Base-by-base conservation (phyloP, 345 rosid species). In the Pugionium dolabratum region DNA sequence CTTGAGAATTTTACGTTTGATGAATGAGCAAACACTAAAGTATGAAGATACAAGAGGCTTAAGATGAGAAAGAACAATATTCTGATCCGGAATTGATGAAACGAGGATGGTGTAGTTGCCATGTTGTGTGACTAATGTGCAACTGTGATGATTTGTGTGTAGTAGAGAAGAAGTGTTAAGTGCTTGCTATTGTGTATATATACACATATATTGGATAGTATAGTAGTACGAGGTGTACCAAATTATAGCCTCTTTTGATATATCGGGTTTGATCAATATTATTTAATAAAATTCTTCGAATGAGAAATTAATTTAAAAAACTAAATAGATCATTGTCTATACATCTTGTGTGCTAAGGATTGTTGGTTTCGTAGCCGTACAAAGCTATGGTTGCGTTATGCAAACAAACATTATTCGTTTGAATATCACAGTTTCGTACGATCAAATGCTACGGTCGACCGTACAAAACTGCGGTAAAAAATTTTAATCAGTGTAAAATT, bases 1-100 rank as follows among this genome's bases (percentile, higher is more conserved):
- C 79, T 60, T 29, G 82, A 63, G 69, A 75, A 49, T 74, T 79
- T 82, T 39, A 81, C 72, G 76, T 18, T 18, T 18, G 18, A 18
- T 18, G 18, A 18, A 18, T 18, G 18, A 18, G 18, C 18, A 18
- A 18, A 18, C 18, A 18, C 18, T 18, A 18, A 84, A 84, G 9
- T 76, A 79, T 5, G 82, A 79, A 60, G 40, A 58, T 54, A 46
- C 26, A 54, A 9, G 62, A 51, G 39, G 56, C 31, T 73, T 30
- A 50, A 11, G 9, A 66, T 52, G 4, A 74, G 59, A 34, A 67
- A 40, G 27, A 61, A 37, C 45, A 11, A 59, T 34, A 2, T 36
- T 65, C 4, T 52, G 36, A 11, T 59, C 52, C 59, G 55, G 44
- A 58, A 66, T 27, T 51, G 66, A 36, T 65, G 66, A 41, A 18